phyloP scores from a whole-genome alignment of 345 rosid species.

The Eucalyptus shirleyi region DNA sequence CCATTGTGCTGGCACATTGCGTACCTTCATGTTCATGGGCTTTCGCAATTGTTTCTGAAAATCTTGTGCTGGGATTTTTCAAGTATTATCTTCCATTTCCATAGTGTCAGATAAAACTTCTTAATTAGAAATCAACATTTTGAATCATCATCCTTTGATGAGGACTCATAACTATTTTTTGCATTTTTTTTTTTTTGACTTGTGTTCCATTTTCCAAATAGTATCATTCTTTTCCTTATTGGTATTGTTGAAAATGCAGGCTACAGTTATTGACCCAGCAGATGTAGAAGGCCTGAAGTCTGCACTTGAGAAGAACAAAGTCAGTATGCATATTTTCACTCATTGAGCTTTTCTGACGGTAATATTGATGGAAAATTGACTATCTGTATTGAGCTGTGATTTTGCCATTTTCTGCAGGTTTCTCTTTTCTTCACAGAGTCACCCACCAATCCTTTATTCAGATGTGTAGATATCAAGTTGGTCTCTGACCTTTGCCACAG shows the following conservation, averaged over 20 bases:
- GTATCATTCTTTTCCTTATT: background rate
- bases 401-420: conserved; percentile 42
- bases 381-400: background rate
- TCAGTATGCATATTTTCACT: conserved; percentile 11
- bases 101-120: background rate
- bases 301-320: conserved; percentile 63
- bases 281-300: conserved; percentile 69
- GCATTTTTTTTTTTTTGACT: background rate
- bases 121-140: background rate
- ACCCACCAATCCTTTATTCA: conserved; percentile 91
- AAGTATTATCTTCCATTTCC: background rate
- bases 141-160: background rate
- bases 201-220: background rate
- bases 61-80: background rate
- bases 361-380: background rate
- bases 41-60: background rate
- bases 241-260: conserved; percentile 34
- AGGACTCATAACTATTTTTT: background rate
- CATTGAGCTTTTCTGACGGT: background rate
- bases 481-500: conserved; percentile 84
- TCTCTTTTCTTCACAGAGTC: conserved; percentile 91
- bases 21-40: background rate
- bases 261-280: conserved; percentile 93
- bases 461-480: conserved; percentile 87
- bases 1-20: background rate